Base-by-base conservation (phyloP, 371 early-diverging fungal genomes). In the Mortierella sp. region DNA sequence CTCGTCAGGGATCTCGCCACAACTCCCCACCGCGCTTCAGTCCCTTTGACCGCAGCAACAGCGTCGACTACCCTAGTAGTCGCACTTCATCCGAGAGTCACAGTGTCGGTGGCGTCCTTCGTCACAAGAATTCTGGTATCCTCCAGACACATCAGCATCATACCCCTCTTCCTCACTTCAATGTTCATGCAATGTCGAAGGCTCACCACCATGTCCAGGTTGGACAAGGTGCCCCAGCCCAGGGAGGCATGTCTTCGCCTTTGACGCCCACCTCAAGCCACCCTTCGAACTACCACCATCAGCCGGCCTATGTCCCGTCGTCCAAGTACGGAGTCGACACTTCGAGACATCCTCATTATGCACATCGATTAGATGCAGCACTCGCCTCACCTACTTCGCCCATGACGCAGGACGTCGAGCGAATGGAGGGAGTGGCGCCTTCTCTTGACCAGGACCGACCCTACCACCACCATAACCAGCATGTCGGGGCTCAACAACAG, bases 131-230 rank as follows among this genome's bases (percentile, higher is more conserved):
- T 21, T 85, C 85, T 24, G 82, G 82, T 3, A 55, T 79, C 44
- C 76, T 85, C 44, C 85, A 85, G 45, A 72, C 85, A 21, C 82
- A 85, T 54, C 85, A 85, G 63, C 86, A 86, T 28, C 86, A 86
- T 47, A 86, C 86, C 4, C 86, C 86, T 3, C 44, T 86, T 70
- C 86, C 86, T 38, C 86, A 86, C 34, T 80, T 82, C 76, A 80
- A 77, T 26, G 75, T 82, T 55, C 85, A 84, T 24, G 75, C 77
- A 14, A 50, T 76, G 80, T 10, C 77, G 10, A 24, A 21, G 60
- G n/a, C 65, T n/a, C 74, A 77, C 7, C 78, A 73, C 44, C 68
- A 63, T 21, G 34, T 31, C 14, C 76, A 78, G n/a, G 42, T 70
- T 16, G 73, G 60, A 57, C 50, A 48, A 10, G 74, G 57, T 24